Conservation (phyloP, 257 asterid species). For the Solanum etuberosum region DNA sequence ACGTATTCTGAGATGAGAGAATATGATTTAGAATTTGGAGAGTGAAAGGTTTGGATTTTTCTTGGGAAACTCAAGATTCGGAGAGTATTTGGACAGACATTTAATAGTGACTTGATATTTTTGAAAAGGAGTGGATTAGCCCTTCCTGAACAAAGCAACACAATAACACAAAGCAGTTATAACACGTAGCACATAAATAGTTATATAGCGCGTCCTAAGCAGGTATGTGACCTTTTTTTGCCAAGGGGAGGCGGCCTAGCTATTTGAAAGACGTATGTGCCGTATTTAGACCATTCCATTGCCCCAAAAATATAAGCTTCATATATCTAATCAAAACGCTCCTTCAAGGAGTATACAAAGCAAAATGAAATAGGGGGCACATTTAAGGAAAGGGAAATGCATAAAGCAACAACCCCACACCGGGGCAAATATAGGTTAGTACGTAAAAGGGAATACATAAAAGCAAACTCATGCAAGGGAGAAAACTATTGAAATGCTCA, state of each 20-base stretch:
- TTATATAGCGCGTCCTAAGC: background rate
- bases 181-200: background rate
- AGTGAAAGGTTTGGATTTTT: background rate
- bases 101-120: background rate
- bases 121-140: background rate
- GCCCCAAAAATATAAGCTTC: background rate
- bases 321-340: background rate
- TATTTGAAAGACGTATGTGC: background rate
- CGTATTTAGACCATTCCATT: background rate
- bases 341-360: background rate
- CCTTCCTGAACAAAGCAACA: background rate
- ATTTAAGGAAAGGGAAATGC: background rate
- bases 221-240: background rate
- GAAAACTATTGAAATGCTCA: background rate
- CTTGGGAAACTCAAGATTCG: background rate
- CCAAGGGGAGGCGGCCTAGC: background rate
- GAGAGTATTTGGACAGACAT: background rate
- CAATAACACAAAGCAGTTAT: background rate
- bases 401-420: background rate
- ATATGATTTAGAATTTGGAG: background rate
- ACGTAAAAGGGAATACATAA: background rate
- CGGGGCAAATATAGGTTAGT: background rate
- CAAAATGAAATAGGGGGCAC: background rate
- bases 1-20: background rate
- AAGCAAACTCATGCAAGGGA: background rate